phyloP scores from a whole-genome alignment of 768 basidiomycete species.

The Suillus subluteus region DNA sequence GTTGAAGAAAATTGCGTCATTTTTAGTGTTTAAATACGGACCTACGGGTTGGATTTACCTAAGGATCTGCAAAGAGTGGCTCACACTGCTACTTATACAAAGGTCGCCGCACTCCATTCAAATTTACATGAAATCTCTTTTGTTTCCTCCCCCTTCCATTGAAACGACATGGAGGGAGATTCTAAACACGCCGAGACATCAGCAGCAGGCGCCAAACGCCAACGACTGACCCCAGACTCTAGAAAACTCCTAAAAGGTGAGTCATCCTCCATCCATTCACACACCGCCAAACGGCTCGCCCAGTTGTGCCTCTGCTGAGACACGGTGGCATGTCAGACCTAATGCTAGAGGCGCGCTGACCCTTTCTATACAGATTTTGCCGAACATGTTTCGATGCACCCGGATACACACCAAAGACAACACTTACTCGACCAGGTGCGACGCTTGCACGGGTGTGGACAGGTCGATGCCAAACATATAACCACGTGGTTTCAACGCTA shows the following conservation, averaged over 20 bases:
- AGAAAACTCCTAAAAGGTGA: neutral
- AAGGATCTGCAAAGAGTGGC: slow-evolving; percentile 3
- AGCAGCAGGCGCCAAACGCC: slow-evolving; percentile 1
- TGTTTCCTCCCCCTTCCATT: neutral
- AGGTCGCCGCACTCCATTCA: neutral
- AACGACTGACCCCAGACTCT: neutral
- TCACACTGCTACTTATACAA: slow-evolving; percentile 9
- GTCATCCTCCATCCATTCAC: neutral
- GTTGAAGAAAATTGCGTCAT: neutral
- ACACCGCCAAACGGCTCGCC: neutral
- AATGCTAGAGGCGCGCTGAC: neutral
- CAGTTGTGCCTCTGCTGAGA: neutral
- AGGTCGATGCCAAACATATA: neutral
- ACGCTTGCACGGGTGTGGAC: neutral
- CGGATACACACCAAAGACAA: neutral
- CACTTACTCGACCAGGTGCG: neutral
- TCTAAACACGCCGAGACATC: slow-evolving; percentile 1
- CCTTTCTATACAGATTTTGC: slow-evolving; percentile 2
- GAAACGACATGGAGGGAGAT: neutral
- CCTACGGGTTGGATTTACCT: neutral
- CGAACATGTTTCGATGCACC: neutral
- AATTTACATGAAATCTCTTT: slow-evolving; percentile 2
- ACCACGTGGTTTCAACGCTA: slow-evolving; percentile 26
- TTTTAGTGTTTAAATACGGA: slow-evolving; percentile 6
- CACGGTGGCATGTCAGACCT: neutral